A percentile compares a stretch with the other conserved stretches of the same genome.
These are phyloP conservation scores for Turnera subulata DNA, from an alignment of 345 rosid species.

Conservation along the genomic window DNA sequence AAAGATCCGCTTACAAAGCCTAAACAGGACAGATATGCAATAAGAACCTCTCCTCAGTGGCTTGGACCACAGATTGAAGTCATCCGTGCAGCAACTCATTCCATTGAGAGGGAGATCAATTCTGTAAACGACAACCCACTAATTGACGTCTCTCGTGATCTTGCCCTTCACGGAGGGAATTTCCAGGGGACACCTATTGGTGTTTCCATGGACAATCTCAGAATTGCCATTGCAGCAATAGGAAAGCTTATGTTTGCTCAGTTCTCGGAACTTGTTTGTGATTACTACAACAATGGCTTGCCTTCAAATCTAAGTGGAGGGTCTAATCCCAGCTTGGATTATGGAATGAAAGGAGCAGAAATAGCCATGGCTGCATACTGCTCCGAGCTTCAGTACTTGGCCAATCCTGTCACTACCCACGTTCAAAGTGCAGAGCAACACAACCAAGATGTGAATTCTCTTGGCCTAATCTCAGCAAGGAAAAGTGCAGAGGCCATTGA, in stretches of 20 bases:
- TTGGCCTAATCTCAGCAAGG: slow-evolving; percentile 43
- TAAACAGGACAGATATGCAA: slow-evolving; percentile 44
- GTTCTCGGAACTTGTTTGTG: slow-evolving; percentile 49
- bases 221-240: slow-evolving; percentile 46
- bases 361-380: slow-evolving; percentile 51
- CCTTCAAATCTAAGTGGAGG: slow-evolving; percentile 52
- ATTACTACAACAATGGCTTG: slow-evolving; percentile 48
- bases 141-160: slow-evolving; percentile 37
- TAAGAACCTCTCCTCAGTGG: slow-evolving; percentile 55
- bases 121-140: slow-evolving; percentile 50
- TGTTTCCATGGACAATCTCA: slow-evolving; percentile 52
- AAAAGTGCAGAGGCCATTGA: slow-evolving; percentile 48
- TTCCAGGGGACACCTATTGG: slow-evolving; percentile 59
- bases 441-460: slow-evolving; percentile 53
- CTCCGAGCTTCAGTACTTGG: slow-evolving; percentile 52
- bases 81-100: slow-evolving; percentile 42
- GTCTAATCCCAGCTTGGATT: slow-evolving; percentile 48
- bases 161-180: slow-evolving; percentile 52
- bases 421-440: slow-evolving; percentile 54
- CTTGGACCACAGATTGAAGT: slow-evolving; percentile 54
- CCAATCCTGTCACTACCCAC: slow-evolving; percentile 47
- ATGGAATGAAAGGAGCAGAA: slow-evolving; percentile 53
- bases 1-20: slow-evolving; percentile 46
- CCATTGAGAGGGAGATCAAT: slow-evolving; percentile 46
- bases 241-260: slow-evolving; percentile 56